Percentiles rank a stretch among this genome's conserved stretches.
These are phyloP conservation scores for Xanthoconium separans DNA, from an alignment of 1,284 basidiomycete genomes.

Conservation along the genomic window DNA sequence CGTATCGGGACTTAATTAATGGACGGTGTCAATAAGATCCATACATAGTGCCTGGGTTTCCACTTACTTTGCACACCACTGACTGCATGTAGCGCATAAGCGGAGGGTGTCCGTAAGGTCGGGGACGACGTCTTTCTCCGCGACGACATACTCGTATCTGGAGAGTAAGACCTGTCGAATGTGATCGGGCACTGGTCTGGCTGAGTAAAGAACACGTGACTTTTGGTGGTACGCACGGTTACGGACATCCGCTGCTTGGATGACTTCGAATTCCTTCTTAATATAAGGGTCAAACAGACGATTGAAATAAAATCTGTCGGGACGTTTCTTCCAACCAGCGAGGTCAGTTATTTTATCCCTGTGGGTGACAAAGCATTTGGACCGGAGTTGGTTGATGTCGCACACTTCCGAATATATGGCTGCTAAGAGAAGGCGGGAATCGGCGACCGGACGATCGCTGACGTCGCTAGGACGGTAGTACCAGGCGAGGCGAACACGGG, in stretches of 20 bases:
- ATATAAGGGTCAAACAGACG: constrained; percentile 96
- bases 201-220: constrained; percentile 22
- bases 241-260: constrained; percentile 81
- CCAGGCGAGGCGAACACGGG: constrained; percentile 86
- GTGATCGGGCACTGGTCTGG: constrained; percentile 67
- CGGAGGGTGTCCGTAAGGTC: constrained; percentile 89
- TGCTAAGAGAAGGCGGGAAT: constrained; percentile 87
- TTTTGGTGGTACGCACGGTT: constrained; percentile 66
- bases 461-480: constrained; percentile 93
- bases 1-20: constrained; percentile 69
- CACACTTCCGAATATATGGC: constrained; percentile 96
- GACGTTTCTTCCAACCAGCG: constrained; percentile 91
- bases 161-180: constrained; percentile 75
- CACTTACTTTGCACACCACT: constrained; percentile 86
- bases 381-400: constrained; percentile 88
- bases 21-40: constrained; percentile 29
- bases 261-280: constrained; percentile 97
- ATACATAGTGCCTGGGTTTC: constrained; percentile 7
- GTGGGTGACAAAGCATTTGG: constrained; percentile 91
- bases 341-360: constrained; percentile 93
- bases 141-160: constrained; percentile 93
- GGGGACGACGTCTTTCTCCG: constrained; percentile 89
- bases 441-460: constrained; percentile 79
- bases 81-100: constrained; percentile 80
- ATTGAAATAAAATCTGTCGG: constrained; percentile 94